Evolutionary conservation across 1,139 yeast species (phyloP).

Genomic region (Trichomonascaceae sp.): DNA sequence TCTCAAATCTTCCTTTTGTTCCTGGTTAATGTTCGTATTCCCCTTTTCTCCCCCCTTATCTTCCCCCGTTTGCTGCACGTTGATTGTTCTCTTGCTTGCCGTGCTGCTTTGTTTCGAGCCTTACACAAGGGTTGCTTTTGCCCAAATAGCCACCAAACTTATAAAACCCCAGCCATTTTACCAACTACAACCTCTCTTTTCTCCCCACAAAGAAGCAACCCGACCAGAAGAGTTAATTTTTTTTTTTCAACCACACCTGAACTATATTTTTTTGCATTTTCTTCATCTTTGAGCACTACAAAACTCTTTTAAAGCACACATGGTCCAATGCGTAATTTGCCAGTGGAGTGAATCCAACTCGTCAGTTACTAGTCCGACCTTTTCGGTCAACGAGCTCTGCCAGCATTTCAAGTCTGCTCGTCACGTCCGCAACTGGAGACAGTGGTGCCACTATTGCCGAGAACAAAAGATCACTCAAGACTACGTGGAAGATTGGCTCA

Average conservation of each 20-base stretch:
- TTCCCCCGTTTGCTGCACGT: neutral
- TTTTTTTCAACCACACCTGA: neutral
- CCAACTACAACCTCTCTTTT: neutral
- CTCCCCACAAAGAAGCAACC: no score
- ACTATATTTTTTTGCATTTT: neutral
- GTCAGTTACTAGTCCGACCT: slow-evolving; percentile 4
- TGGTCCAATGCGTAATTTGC: slow-evolving; percentile 10
- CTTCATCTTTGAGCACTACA: neutral
- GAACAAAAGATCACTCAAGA: slow-evolving; percentile 27
- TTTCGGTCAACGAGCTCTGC: slow-evolving; percentile 16
- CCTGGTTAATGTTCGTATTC: no score
- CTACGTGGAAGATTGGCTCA: slow-evolving; percentile 29
- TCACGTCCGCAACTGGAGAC: slow-evolving; percentile 24
- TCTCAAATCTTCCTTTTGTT: no score
- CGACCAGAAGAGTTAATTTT: neutral
- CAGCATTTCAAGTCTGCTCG: slow-evolving; percentile 24
- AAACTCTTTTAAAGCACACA: neutral
- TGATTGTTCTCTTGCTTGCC: neutral
- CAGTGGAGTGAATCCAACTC: slow-evolving; percentile 9
- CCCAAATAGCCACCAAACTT: neutral
- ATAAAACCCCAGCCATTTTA: neutral
- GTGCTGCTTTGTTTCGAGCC: neutral
- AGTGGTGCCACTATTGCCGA: slow-evolving; percentile 25
- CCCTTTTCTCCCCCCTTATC: neutral
- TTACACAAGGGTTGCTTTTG: slow-evolving; percentile 3